Evolutionary conservation across 2,329 filamentous ascomycete genomes (phyloP), one percentile per base, ranked within the genome.

Genomic region (Myriosclerotinia scirpicola): DNA sequence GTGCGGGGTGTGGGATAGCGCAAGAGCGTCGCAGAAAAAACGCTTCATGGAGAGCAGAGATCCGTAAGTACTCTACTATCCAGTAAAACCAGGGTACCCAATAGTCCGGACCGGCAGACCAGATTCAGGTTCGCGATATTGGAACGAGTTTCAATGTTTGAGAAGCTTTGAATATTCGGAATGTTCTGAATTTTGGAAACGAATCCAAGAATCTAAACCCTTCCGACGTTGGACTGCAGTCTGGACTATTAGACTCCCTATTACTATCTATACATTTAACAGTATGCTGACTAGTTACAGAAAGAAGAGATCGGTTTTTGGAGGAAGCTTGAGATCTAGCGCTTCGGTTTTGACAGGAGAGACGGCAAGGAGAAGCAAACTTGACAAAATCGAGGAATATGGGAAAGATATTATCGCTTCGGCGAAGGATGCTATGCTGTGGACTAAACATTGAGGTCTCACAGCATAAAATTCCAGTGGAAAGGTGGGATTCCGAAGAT

Each of bases 371-470:
- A 60, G 30, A 17, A 60, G 20, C 9, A 38, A 26, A 38, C 44
- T 60, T 17, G 58, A 50, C 14, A 26, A 38, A 7, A 50, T 60
- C 14, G 58, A 60, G 30, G 58, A 60, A 50, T 60, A 60, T 60
- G 44, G 58, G 14, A 60, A 60, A 38, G 58, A 60, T 8, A 50
- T 60, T 9, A 4, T 60, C 14, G 34, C 30, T 44, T 60, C 58
- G 17, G 58, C 58, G 2, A 60, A 60, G 14, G 44, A 38, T 20
- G 58, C 58, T 4, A 50, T 60, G 30, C 58, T n/a, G 8, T 48
- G 58, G 58, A 26, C 26, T 14, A 60, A 60, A 11, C 14, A 50
- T 12, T 26, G 15, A 50, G 44, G 20, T 50, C n/a, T 52, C 6
- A 14, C n/a, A 17, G 20, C 2, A 8, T 7, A 2, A 17, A 14